These are phyloP conservation scores for Citrus reticulata DNA, from an alignment of 345 rosid genomes.

Conservation along the genomic window DNA sequence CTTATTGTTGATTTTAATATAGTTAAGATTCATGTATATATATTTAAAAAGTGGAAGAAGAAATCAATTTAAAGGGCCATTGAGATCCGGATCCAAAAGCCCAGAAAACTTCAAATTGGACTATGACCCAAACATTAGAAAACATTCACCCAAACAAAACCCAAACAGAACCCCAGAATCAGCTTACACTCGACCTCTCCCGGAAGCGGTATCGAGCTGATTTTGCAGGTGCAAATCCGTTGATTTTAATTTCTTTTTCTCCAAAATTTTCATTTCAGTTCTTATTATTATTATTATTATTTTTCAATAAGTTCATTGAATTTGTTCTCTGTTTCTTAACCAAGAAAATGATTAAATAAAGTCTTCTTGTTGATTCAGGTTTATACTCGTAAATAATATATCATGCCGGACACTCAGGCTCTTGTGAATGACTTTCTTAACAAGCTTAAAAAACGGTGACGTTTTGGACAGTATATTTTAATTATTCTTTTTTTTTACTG, in stretches of 20 bases:
- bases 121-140: neutral
- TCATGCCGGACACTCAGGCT: slow-evolving; percentile 87
- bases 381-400: slow-evolving; percentile 11
- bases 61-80: too few species aligned
- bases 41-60: neutral
- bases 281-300: too few species aligned
- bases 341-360: neutral
- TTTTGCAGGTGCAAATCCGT: too few species aligned
- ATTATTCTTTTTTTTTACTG: neutral
- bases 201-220: too few species aligned
- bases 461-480: neutral
- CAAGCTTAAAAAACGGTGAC: slow-evolving; percentile 87
- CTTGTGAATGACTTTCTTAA: slow-evolving; percentile 67
- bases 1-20: too few species aligned
- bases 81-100: neutral
- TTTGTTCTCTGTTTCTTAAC: neutral
- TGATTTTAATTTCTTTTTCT: too few species aligned
- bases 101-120: neutral
- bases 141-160: neutral
- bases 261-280: too few species aligned
- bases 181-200: neutral
- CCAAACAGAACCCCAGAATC: neutral
- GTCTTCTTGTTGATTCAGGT: slow-evolving; percentile 21
- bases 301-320: neutral
- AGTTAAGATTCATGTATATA: neutral